A percentile compares a stretch with the other conserved stretches of the same genome.
Evolutionary conservation across 805 yeast species (phyloP).

Genomic region (Yueomyces sp.): DNA sequence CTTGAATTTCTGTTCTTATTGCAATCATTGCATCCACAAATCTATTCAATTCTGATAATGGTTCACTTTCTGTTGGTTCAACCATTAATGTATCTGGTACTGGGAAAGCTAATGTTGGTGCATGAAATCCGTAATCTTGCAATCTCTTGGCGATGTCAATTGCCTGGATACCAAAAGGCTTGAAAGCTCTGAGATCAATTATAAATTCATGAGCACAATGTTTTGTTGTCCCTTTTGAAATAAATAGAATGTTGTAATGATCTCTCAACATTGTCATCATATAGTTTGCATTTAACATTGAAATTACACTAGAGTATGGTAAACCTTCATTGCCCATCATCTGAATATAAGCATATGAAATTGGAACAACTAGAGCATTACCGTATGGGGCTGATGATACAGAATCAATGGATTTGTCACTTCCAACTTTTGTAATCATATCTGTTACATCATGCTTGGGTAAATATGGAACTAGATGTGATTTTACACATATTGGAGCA

Average conservation of each 20-base stretch:
- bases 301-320: conserved; percentile 77
- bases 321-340: conserved; percentile 80
- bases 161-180: conserved; percentile 73
- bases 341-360: conserved; percentile 89
- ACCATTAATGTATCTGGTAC: conserved; percentile 96
- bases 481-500: conserved; percentile 90
- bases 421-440: conserved; percentile 32
- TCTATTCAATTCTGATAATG: conserved; percentile 75
- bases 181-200: conserved; percentile 77
- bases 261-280: conserved; percentile 70
- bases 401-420: conserved; percentile 46
- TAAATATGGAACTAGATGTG: conserved; percentile 65
- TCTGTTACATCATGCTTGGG: conserved; percentile 61
- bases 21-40: conserved; percentile 78
- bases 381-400: conserved; percentile 94
- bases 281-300: conserved; percentile 91
- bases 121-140: conserved; percentile 97
- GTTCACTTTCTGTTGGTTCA: conserved; percentile 95
- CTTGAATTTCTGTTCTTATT: conserved; percentile 71
- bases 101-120: conserved; percentile 98
- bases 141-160: conserved; percentile 93
- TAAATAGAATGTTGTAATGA: conserved; percentile 64
- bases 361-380: conserved; percentile 84
- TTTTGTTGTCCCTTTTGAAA: conserved; percentile 32
- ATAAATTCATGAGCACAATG: conserved; percentile 97